Evolutionary conservation across 1,284 basidiomycete genomes (phyloP).

Genomic region (Cystobasidium pallidum): DNA sequence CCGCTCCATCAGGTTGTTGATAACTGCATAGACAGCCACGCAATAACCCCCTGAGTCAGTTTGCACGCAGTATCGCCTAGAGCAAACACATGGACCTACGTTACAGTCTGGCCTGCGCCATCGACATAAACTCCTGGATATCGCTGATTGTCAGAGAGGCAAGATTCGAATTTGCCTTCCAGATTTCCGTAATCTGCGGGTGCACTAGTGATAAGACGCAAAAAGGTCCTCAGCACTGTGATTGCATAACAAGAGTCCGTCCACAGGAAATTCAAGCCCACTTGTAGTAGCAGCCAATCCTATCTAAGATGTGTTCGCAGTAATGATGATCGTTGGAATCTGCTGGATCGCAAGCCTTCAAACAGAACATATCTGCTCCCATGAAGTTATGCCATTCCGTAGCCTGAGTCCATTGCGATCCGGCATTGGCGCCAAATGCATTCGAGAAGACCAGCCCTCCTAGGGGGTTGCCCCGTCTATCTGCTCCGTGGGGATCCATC

Average conservation of each 20-base stretch:
- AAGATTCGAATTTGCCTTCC: conserved; percentile 48
- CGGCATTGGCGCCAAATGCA: conserved; percentile 17
- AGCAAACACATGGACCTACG: too few species aligned
- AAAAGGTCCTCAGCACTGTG: too few species aligned
- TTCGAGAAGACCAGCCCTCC: conserved; percentile 57
- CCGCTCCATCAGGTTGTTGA: conserved; percentile 67
- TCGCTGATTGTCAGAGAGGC: conserved; percentile 48
- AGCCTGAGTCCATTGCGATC: conserved; percentile 34
- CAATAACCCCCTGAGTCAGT: too few species aligned
- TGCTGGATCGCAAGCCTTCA: conserved; percentile 38
- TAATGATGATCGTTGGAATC: conserved; percentile 22
- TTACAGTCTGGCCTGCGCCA: neutral
- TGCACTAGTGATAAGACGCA: conserved; percentile 28
- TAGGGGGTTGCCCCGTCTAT: conserved; percentile 45
- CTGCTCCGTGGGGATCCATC: conserved; percentile 55
- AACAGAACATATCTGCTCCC: conserved; percentile 42
- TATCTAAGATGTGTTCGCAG: conserved; percentile 51
- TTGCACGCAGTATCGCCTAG: too few species aligned
- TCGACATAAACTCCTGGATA: conserved; percentile 45
- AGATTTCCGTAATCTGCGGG: conserved; percentile 47
- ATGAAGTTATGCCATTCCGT: conserved; percentile 44
- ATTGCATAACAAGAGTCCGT: too few species aligned
- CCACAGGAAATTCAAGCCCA: too few species aligned
- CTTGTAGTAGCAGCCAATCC: conserved; percentile 40
- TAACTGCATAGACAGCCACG: too few species aligned